Evolutionary conservation across 352 stramenopile genomes (phyloP), one percentile per base, ranked within the genome.

Genomic region (Phytophthora kernoviae): DNA sequence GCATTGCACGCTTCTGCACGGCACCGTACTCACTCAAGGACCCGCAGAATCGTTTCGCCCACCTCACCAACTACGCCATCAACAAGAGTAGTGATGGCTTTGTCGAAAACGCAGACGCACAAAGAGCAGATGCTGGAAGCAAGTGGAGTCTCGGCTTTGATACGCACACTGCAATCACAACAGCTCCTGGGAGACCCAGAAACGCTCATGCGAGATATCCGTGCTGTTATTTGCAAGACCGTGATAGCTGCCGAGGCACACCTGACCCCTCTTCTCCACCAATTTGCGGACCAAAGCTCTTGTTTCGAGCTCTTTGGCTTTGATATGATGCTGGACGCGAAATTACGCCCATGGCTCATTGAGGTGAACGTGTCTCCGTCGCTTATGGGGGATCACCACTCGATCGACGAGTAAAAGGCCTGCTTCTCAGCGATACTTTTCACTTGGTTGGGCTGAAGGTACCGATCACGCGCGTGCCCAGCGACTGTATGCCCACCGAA

Each of bases 1-100:
- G 90, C 1, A 80, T 97, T 24, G 79, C 80, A 11, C 75, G 88
- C 12, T 96, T 96, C 53, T 93, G 84, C 48, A 95, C 88, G 20
- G 77, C 71, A 10, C 75, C 85, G 39, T 97, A 96, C 62, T 81
- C 75, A 15, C 54, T 87, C 2, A 44, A 58, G 14, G 81, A 87
- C 32, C 74, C 84, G n/a, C 80, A 75, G 33, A 90, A 90, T 43
- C 79, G 81, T 1, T 86, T 90, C 41, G 66, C 70, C 0, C 83
- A 92, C 48, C 54, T 92, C 20, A 90, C 83, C n/a, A 92, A 92
- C 49, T 92, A 90, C 70, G 76, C 79, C 30, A 71, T 92, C 24
- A 92, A 92, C 73, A 92, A 90, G 54, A 72, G 61, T 10, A 90
- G 75, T 51, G 62, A 62, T 8, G 48, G 54, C 0, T 92, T 90